phyloP scores from a whole-genome alignment of 768 basidiomycete species.

The Nidularia pulvinata region DNA sequence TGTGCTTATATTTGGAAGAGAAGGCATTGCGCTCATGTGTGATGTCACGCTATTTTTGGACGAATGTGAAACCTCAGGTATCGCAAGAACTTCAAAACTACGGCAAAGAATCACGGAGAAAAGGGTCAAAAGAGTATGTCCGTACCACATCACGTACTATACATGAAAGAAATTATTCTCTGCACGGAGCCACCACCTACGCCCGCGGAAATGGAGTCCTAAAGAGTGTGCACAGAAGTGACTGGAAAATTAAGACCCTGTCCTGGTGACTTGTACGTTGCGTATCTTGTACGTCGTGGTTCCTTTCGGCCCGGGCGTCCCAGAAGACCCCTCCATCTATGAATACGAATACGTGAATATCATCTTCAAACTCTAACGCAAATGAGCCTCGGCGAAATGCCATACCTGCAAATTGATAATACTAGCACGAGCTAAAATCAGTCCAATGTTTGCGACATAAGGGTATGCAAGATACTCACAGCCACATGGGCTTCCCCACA shows the following conservation, averaged over 20 bases:
- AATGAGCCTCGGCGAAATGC: neutral
- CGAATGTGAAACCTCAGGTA: neutral
- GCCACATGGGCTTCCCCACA: slow-evolving; percentile 36
- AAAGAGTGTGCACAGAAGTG: too few relatives aligned
- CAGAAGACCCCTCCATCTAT: slow-evolving; percentile 46
- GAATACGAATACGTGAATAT: neutral
- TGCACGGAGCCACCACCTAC: too few relatives aligned
- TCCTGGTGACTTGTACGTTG: slow-evolving; percentile 35
- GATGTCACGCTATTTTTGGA: neutral
- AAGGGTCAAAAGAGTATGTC: too few relatives aligned
- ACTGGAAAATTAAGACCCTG: slow-evolving; percentile 18
- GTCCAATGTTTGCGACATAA: neutral
- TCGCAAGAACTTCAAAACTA: too few relatives aligned
- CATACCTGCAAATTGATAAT: slow-evolving; percentile 40
- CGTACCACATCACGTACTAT: too few relatives aligned
- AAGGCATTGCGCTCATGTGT: neutral
- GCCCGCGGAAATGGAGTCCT: too few relatives aligned
- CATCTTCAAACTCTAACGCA: neutral
- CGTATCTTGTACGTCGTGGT: slow-evolving; percentile 40
- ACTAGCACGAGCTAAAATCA: slow-evolving; percentile 13
- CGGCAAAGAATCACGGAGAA: too few relatives aligned
- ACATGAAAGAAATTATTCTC: too few relatives aligned
- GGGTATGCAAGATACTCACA: slow-evolving; percentile 22
- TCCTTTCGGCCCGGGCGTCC: slow-evolving; percentile 37
- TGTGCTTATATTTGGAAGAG: neutral